A percentile compares a stretch with the other conserved stretches of the same genome.
phyloP scores from a whole-genome alignment of 371 early-diverging fungal genomes.

The Umbelopsis sp. region DNA sequence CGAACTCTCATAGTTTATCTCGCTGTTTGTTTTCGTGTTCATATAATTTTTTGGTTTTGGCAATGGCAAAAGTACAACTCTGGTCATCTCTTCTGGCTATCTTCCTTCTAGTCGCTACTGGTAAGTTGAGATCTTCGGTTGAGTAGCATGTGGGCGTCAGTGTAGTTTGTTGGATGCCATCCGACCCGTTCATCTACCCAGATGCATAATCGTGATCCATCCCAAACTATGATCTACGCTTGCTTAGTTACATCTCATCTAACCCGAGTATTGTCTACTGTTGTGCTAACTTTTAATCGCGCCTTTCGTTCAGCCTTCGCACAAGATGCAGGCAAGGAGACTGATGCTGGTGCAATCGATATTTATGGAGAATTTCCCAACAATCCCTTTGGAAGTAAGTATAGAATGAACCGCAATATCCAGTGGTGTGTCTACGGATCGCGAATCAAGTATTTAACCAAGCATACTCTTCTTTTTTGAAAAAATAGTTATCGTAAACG shows the following conservation, averaged over 20 bases:
- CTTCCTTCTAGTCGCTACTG: slow-evolving; percentile 2
- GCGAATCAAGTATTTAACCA: neutral
- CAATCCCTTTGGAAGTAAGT: slow-evolving; percentile 54
- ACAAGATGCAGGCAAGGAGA: neutral
- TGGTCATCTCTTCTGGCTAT: slow-evolving; percentile 14
- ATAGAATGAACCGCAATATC: neutral
- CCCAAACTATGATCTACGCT: too few species aligned
- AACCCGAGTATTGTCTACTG: too few species aligned
- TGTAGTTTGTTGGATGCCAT: neutral
- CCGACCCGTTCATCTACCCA: neutral
- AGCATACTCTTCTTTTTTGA: neutral
- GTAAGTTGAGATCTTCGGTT: neutral
- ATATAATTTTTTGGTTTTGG: slow-evolving; percentile 4
- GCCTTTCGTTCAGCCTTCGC: neutral
- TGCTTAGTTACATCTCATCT: too few species aligned
- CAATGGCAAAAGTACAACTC: slow-evolving; percentile 16
- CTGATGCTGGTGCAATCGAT: slow-evolving; percentile 25
- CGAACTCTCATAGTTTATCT: neutral
- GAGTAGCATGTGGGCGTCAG: too few species aligned
- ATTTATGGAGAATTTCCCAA: slow-evolving; percentile 50
- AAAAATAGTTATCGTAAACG: slow-evolving; percentile 47
- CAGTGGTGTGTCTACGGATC: neutral
- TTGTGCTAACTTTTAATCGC: neutral
- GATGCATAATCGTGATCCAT: slow-evolving; percentile 2
- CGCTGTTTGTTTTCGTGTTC: neutral